Evolutionary conservation across 2,329 filamentous ascomycete species (phyloP), one percentile per base, ranked within the genome.

Genomic region (Westerdykella ornata): DNA sequence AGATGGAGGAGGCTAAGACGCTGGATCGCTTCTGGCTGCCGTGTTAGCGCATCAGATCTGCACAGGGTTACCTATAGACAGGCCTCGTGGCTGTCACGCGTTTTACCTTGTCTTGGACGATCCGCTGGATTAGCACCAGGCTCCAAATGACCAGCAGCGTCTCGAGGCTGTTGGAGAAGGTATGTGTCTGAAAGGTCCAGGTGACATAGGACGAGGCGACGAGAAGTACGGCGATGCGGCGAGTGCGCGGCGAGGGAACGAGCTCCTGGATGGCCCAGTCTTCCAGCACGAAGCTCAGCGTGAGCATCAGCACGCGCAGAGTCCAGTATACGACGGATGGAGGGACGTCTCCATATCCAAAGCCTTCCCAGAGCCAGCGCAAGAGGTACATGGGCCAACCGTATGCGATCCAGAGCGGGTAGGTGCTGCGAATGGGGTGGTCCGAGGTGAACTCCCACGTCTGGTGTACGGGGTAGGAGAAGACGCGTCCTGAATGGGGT

Each of bases 151-250:
- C 88, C 38, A 90, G 77, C 54, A 98, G 72, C 2, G 92, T 97
- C 71, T 98, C 92, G 52, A 97, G 78, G 47, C 90, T 94, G 69
- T 98, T 98, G 48, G 90, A 97, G 66, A 98, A 97, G 11, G 92
- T 97, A 68, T 98, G 92, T 14, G 88, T 92, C 69, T 98, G 92
- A 69, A 90, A 95, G 34, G 90, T 96, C 90, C 92, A 98, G 36
- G 92, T 98, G 54, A 96, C 90, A 68, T 97, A 98, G 18, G 88
- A 96, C 19, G 90, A 97, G 35, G 90, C 88, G 46, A 96, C 85
- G 43, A 98, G 75, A 35, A 94, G 73, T 34, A 94, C 78, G 8
- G 88, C 87, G 41, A 84, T 72, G 53, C 79, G 79, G 48, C 88
- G 82, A n/a, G 61, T 57, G 50, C 82, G 81, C 48, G 81, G 81